Conservation (phyloP, 2,329 filamentous ascomycete genomes). For the Bretziella fagacearum region DNA sequence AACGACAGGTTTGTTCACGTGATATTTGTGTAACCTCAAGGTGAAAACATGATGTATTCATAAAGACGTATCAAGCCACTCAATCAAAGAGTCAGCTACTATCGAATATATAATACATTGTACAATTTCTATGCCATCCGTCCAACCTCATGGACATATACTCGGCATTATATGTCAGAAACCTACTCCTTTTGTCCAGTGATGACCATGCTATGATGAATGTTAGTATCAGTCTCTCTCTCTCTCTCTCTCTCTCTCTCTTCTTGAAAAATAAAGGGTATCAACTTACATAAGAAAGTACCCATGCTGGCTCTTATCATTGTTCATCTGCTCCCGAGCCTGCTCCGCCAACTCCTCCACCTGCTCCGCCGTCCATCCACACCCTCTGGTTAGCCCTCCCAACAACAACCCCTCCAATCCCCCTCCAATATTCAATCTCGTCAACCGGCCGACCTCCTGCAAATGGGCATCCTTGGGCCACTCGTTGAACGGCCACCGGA, state of each 20-base stretch:
- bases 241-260: background rate
- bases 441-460: background rate
- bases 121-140: too few species aligned
- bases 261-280: background rate
- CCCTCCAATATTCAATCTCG: background rate
- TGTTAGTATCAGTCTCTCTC: background rate
- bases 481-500: slow-evolving; percentile 1
- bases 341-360: background rate
- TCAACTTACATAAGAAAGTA: slow-evolving; percentile 5
- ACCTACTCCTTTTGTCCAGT: background rate
- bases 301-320: background rate
- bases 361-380: background rate
- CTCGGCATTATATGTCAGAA: too few species aligned
- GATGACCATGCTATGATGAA: background rate
- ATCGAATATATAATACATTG: too few species aligned
- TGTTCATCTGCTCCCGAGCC: background rate
- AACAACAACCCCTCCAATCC: background rate
- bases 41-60: too few species aligned
- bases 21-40: too few species aligned
- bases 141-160: too few species aligned
- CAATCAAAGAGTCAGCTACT: too few species aligned
- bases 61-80: too few species aligned
- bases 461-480: background rate
- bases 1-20: too few species aligned
- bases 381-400: background rate